Base-by-base conservation (phyloP, 257 asterid genomes). In the Gardenia jasminoides region DNA sequence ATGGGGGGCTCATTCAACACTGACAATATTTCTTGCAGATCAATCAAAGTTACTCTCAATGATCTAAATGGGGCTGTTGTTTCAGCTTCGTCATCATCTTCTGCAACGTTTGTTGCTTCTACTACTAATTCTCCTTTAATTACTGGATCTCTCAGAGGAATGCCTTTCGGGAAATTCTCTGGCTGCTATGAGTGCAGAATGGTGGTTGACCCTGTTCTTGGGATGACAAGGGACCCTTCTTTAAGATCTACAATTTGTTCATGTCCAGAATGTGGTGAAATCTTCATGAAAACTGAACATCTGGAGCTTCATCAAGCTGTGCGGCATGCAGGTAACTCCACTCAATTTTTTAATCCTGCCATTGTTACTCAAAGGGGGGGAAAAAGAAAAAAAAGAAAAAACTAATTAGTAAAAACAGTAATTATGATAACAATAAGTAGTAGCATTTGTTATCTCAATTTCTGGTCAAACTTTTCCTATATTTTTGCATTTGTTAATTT, bases 151-250 rank as follows among this genome's bases (percentile, higher is more conserved):
- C 85, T 90, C 80, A 83, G 92, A 74, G 89, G 81, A 46, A 92
- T 92, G 96, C 96, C 93, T 11, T 92, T 92, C 52, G 84, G 98
- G 84, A 93, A 88, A 67, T 84, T 93, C 0, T 92, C 98, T 0
- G 94, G 97, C 2, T 93, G 98, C 79, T 92, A 93, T 70, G 98
- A 93, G 80, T 93, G 98, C 19, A 84, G 93, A 79, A 92, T 93
- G 93, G 98, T 92, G 76, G 93, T 92, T 82, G 98, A 93, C 70
- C 98, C 97, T 44, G 93, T 89, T 72, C 92, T 90, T 73, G 93
- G 91, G 17, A 85, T 89, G 88, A 86, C 94, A 0, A 87, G 93
- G 31, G 98, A 93, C 47, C 94, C 96, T 80, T 91, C 97, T 46
- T 82, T 93, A 80, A 93, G 94, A 74, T 68, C 82, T 16, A 86